phyloP scores from a whole-genome alignment of 2,329 filamentous ascomycete species.

The Aspergillus sp. region DNA sequence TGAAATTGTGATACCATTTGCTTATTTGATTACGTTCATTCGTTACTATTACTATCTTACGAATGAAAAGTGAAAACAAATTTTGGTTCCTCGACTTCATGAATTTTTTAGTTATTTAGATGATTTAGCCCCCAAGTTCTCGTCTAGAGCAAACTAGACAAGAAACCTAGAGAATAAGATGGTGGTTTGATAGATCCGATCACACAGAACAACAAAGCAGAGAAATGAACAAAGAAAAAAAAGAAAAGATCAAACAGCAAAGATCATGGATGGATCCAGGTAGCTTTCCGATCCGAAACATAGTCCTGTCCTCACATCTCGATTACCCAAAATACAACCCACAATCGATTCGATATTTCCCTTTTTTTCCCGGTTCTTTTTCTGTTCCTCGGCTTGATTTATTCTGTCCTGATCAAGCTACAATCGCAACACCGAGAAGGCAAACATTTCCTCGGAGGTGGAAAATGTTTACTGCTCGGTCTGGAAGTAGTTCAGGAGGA shows the following conservation, averaged over 20 bases:
- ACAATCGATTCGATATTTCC: background rate
- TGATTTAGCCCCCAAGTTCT: background rate
- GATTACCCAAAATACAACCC: background rate
- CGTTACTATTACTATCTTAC: too few relatives aligned
- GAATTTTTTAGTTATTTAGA: background rate
- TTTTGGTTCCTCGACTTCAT: background rate
- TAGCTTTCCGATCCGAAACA: background rate
- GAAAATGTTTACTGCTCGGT: slow-evolving; percentile 57
- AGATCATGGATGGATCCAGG: background rate
- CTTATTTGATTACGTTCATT: too few relatives aligned
- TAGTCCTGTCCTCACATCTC: background rate
- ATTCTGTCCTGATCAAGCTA: background rate
- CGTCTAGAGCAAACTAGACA: background rate
- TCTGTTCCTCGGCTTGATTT: too few relatives aligned
- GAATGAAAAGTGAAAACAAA: background rate
- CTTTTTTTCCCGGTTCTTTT: too few relatives aligned
- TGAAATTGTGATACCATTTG: background rate
- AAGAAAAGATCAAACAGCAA: background rate
- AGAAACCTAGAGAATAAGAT: background rate
- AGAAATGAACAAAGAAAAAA: background rate
- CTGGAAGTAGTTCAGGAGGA: slow-evolving; percentile 99
- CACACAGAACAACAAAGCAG: background rate
- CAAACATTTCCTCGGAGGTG: background rate
- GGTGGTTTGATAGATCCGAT: background rate
- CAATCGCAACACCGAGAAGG: background rate